Evolutionary conservation across 768 basidiomycete genomes (phyloP).

Genomic region (Crepidotus variabilis): DNA sequence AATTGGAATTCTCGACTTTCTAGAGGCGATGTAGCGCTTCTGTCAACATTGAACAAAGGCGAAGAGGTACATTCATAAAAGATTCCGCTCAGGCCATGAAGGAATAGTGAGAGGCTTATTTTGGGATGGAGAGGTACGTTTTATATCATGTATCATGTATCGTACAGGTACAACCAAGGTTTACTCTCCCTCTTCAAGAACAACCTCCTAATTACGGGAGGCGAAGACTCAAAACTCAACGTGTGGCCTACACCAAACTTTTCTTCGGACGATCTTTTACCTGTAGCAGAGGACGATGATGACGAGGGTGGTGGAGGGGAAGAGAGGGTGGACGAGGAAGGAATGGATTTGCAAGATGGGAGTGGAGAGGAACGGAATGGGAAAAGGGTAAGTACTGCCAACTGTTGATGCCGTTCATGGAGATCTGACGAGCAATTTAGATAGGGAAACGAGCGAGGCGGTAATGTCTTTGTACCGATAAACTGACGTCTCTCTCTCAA

Average conservation of each 20-base stretch:
- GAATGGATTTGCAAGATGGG: no score
- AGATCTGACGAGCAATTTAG: no score
- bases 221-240: slow-evolving; percentile 27
- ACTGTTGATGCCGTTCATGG: no score
- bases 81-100: slow-evolving; percentile 52
- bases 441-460: no score
- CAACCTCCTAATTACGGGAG: slow-evolving; percentile 24
- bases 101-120: slow-evolving; percentile 54
- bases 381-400: no score
- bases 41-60: slow-evolving; percentile 38
- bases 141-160: no score
- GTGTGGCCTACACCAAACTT: slow-evolving; percentile 21
- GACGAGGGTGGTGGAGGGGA: no score
- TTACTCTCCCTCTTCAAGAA: slow-evolving; percentile 10
- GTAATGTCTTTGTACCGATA: no score
- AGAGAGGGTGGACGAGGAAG: no score
- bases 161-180: no score
- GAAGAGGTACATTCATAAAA: slow-evolving; percentile 47
- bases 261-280: neutral
- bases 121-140: slow-evolving; percentile 50
- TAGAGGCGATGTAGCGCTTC: slow-evolving; percentile 57
- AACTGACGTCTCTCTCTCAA: no score
- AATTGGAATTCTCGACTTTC: neutral
- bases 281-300: slow-evolving; percentile 4
- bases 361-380: no score